phyloP scores from a whole-genome alignment of 768 basidiomycete genomes.

The Cubamyces lactineus region DNA sequence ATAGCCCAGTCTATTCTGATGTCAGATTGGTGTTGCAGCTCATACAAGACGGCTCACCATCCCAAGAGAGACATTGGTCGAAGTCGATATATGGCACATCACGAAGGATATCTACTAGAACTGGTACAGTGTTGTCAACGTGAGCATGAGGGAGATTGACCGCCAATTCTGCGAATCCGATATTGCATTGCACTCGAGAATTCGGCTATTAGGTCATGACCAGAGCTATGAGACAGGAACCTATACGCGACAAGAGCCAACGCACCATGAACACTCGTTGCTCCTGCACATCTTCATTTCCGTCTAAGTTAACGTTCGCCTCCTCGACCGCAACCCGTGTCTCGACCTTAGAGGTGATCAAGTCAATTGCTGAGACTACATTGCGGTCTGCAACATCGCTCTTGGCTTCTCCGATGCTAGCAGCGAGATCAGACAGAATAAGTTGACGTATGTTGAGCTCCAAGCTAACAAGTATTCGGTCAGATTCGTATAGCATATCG shows the following conservation, averaged over 20 bases:
- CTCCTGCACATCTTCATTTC: constrained; percentile 25
- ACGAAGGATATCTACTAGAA: constrained; percentile 66
- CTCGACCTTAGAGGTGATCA: constrained; percentile 65
- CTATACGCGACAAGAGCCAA: neutral
- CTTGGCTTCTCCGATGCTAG: constrained; percentile 51
- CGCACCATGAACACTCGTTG: constrained; percentile 65
- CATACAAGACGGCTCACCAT: constrained; percentile 49
- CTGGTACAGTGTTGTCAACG: constrained; percentile 55
- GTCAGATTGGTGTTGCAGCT: neutral
- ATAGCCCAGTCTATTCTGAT: constrained; percentile 72
- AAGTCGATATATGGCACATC: constrained; percentile 80
- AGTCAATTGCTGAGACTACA: constrained; percentile 50
- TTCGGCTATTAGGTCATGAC: constrained; percentile 56
- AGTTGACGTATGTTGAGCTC: constrained; percentile 79
- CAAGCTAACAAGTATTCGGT: constrained; percentile 46
- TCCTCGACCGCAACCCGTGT: constrained; percentile 36
- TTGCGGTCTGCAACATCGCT: constrained; percentile 37
- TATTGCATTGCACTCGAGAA: constrained; percentile 75
- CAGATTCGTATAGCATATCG: neutral
- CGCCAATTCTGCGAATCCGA: constrained; percentile 82
- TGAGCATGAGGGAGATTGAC: constrained; percentile 61
- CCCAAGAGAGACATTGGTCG: constrained; percentile 78
- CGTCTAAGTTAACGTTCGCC: constrained; percentile 1
- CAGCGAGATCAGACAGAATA: constrained; percentile 75
- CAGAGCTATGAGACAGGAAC: neutral